Conservation (phyloP, 805 yeast genomes). For the Zygosaccharomyces lentus region DNA sequence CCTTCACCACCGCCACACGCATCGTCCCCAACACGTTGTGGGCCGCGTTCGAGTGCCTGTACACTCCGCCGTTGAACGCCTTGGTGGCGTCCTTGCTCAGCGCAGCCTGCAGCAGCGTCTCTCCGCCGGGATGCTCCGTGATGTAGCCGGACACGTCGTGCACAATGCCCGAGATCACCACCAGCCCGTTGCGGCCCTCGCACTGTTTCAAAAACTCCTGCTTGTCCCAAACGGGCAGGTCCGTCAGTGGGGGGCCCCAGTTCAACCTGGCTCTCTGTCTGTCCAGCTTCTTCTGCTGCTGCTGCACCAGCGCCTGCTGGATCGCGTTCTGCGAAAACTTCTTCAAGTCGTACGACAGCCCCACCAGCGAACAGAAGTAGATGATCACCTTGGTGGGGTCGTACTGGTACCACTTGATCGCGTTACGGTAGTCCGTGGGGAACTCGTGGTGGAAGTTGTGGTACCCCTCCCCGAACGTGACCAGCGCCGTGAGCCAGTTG, state of each 20-base stretch:
- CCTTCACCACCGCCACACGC: constrained; percentile 78
- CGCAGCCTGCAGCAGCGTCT: constrained; percentile 63
- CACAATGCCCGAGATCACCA: constrained; percentile 72
- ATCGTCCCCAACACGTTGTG: constrained; percentile 75
- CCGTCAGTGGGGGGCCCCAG: constrained; percentile 70
- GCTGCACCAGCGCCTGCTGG: constrained; percentile 77
- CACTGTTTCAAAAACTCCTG: constrained; percentile 51
- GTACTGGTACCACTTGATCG: constrained; percentile 81
- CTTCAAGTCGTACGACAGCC: constrained; percentile 68
- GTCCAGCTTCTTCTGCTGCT: constrained; percentile 75
- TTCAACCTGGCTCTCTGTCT: constrained; percentile 54
- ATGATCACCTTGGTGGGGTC: constrained; percentile 75
- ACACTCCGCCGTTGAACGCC: constrained; percentile 84
- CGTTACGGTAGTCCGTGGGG: constrained; percentile 86
- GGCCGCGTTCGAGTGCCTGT: constrained; percentile 82
- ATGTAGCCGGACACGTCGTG: constrained; percentile 69
- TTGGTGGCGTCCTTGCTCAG: constrained; percentile 77
- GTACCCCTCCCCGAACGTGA: constrained; percentile 86
- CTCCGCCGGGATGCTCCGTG: constrained; percentile 83
- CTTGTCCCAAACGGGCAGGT: constrained; percentile 72
- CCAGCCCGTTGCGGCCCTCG: constrained; percentile 51
- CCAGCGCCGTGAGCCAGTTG: constrained; percentile 73
- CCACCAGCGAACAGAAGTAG: constrained; percentile 55
- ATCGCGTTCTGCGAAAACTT: constrained; percentile 76
- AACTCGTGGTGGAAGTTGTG: constrained; percentile 89